A percentile compares a stretch with the other conserved stretches of the same genome.
Conservation (phyloP, 2,329 filamentous ascomycete species). For the Plenodomus tracheiphilus region DNA sequence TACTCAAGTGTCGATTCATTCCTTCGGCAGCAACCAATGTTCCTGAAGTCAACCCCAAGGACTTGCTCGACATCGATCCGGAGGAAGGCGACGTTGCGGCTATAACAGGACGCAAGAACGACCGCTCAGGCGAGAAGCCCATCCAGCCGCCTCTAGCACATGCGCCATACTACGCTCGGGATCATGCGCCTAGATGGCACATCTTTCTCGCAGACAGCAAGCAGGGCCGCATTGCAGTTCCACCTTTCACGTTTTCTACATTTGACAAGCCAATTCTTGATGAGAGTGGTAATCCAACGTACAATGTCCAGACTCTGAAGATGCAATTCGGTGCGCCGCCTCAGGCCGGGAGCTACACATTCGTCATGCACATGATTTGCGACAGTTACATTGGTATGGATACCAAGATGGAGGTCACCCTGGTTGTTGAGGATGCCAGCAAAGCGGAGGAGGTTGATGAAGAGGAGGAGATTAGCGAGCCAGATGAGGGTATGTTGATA, state of each 20-base stretch:
- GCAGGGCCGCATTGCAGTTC: conserved; percentile 93
- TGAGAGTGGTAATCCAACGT: conserved; percentile 81
- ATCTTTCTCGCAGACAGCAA: conserved; percentile 93
- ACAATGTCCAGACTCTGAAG: conserved; percentile 93
- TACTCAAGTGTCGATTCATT: conserved; percentile 92
- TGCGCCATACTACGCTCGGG: conserved; percentile 86
- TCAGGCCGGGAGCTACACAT: conserved; percentile 89
- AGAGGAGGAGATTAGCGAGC: conserved; percentile 96
- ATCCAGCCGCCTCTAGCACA: conserved; percentile 83
- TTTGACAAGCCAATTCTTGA: conserved; percentile 90
- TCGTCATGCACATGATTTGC: conserved; percentile 90
- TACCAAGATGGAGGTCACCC: conserved; percentile 84
- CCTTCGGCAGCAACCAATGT: conserved; percentile 79
- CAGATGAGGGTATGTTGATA: conserved; percentile 81
- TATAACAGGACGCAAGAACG: conserved; percentile 72
- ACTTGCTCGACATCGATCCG: conserved; percentile 88
- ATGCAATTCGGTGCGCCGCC: conserved; percentile 96
- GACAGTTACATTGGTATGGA: conserved; percentile 96
- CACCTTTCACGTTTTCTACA: conserved; percentile 89
- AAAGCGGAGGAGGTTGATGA: conserved; percentile 79
- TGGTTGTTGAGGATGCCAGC: conserved; percentile 85
- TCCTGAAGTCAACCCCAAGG: conserved; percentile 73
- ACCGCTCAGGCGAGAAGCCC: conserved; percentile 65
- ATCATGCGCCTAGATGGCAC: conserved; percentile 90
- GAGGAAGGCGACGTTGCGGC: conserved; percentile 91